These are phyloP conservation scores for Talaromyces sp. DNA, from an alignment of 2,329 filamentous ascomycete genomes.

Conservation along the genomic window DNA sequence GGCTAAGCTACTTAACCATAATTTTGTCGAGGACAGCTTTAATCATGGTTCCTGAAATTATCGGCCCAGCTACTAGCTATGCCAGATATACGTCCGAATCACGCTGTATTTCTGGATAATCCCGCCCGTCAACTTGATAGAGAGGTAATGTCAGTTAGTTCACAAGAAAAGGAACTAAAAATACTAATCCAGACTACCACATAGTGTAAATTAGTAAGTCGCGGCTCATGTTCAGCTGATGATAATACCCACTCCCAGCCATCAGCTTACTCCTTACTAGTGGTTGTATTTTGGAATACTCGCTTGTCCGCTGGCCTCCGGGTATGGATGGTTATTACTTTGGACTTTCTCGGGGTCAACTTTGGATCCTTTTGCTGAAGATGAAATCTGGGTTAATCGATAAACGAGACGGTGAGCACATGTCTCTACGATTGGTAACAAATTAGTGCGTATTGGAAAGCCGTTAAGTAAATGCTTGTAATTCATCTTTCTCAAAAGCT, in stretches of 20 bases:
- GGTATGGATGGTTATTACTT: background rate
- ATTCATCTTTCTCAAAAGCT: background rate
- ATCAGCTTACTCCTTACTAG: background rate
- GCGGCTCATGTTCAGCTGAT: background rate
- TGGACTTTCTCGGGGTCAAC: background rate
- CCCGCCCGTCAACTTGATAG: background rate
- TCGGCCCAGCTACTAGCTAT: background rate
- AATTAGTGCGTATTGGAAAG: background rate
- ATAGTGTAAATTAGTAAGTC: background rate
- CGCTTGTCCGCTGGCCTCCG: background rate
- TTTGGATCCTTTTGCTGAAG: too few relatives aligned
- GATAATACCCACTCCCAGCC: background rate
- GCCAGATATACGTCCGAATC: background rate
- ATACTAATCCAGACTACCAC: background rate
- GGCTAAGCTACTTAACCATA: background rate
- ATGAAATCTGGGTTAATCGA: background rate
- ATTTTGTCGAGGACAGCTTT: background rate
- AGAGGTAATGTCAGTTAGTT: background rate
- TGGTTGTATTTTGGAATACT: background rate
- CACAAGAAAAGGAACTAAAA: background rate
- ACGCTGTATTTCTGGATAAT: background rate
- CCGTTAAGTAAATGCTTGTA: background rate
- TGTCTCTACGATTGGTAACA: background rate
- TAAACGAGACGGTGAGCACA: background rate
- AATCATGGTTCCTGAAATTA: background rate